phyloP scores from a whole-genome alignment of 1,284 basidiomycete species.

The Papiliotrema fonsecae region DNA sequence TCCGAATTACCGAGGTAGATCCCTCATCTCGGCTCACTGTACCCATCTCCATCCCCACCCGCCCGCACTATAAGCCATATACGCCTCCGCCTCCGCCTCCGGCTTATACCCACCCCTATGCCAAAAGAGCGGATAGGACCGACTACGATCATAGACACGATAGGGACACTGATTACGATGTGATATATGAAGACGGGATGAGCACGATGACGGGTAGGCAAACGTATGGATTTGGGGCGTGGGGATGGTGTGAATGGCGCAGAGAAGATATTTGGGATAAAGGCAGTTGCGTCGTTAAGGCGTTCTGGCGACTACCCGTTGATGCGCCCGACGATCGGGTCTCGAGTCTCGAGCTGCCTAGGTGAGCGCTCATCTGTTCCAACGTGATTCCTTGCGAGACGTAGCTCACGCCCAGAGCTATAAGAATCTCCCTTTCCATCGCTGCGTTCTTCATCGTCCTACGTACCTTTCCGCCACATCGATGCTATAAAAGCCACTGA shows the following conservation, averaged over 20 bases:
- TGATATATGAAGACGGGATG: too few species aligned
- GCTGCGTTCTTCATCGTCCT: conserved; percentile 10
- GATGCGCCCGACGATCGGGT: conserved; percentile 6
- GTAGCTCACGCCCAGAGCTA: conserved; percentile 1
- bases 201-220: too few species aligned
- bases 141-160: background rate
- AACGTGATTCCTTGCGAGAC: background rate
- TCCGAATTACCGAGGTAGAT: background rate
- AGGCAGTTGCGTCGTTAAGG: conserved; percentile 4
- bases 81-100: too few species aligned
- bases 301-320: conserved; percentile 10
- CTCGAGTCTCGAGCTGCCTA: conserved; percentile 4
- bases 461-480: too few species aligned
- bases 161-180: too few species aligned
- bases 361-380: conserved; percentile 10
- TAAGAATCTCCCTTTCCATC: conserved; percentile 5
- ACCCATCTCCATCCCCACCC: background rate
- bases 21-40: background rate
- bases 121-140: background rate
- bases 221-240: conserved; percentile 8
- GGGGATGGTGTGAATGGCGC: conserved; percentile 13
- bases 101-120: too few species aligned
- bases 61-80: background rate
- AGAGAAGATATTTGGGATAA: background rate
- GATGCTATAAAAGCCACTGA: conserved; percentile 3